These are phyloP conservation scores for Paecilomyces sp. DNA, from an alignment of 2,329 filamentous ascomycete genomes.

Conservation along the genomic window DNA sequence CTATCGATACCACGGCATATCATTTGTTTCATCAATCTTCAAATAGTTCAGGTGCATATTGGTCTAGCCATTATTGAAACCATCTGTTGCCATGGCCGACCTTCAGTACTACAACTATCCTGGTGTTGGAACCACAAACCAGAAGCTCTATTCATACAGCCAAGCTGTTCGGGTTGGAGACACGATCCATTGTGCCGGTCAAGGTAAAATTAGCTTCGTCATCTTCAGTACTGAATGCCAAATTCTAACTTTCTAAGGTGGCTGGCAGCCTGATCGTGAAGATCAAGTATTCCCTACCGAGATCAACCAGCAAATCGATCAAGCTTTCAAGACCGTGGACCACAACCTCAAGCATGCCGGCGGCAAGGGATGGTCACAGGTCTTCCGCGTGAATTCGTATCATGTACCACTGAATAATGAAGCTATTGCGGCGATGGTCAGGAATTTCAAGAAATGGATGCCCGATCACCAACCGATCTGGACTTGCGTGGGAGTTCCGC, in stretches of 20 bases:
- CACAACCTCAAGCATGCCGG: conserved; percentile 45
- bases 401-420: conserved; percentile 38
- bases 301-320: conserved; percentile 41
- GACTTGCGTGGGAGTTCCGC: conserved; percentile 47
- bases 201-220: conserved; percentile 27
- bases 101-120: conserved; percentile 1
- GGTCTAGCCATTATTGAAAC: too few relatives aligned
- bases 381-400: conserved; percentile 44
- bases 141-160: conserved; percentile 2
- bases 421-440: conserved; percentile 30
- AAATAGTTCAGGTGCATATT: too few relatives aligned
- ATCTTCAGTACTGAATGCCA: background rate
- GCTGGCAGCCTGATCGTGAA: conserved; percentile 20
- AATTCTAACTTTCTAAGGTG: conserved; percentile 15
- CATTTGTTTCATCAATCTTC: too few relatives aligned
- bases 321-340: conserved; percentile 53
- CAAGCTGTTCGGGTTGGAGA: conserved; percentile 7
- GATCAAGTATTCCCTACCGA: conserved; percentile 18
- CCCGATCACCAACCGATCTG: conserved; percentile 48
- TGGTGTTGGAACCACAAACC: background rate
- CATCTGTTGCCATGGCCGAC: background rate
- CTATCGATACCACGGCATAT: too few relatives aligned
- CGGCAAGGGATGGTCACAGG: conserved; percentile 40
- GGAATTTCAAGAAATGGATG: conserved; percentile 45
- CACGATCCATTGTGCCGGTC: conserved; percentile 24